Base-by-base conservation (phyloP, 345 rosid genomes). In the Zanthoxylum bungeanum region DNA sequence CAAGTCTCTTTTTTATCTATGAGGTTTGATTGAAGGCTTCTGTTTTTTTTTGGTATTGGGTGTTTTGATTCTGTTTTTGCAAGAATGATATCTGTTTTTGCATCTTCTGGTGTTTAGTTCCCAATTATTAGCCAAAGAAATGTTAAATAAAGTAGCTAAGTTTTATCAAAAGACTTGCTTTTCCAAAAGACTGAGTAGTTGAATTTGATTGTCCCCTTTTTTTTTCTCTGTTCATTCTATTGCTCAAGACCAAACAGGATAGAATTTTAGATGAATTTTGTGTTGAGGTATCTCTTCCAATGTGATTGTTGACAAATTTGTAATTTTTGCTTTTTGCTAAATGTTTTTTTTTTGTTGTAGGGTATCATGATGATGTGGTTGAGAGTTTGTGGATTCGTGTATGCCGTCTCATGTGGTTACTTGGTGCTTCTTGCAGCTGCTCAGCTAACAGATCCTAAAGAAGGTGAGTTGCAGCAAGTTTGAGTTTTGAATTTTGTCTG, bases 391-490 rank as follows among this genome's bases (percentile, higher is more conserved):
- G 62, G 64, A 50, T 81, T 39, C 73, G 47, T 67, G 49, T 78
- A 88, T 47, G 71, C 76, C 51, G 57, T 64, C 55, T 69, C 75
- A 2, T 85, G 12, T 64, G 75, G 68, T 65, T 83, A 57, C 73
- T 60, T 78, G 56, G 51, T 57, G 55, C 80, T 79, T 8, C 83
- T 75, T 14, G 58, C 82, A 19, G 75, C 68, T 67, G 86, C 89
- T 11, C 79, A 69, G 71, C 59, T 64, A 27, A 87, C 89, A 19
- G 60, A 81, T 77, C 96, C 91, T 52, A 76, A 84, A 7, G 89
- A 92, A 86, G 96, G 97, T 92, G 52, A 40, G 34, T 64, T 40
- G 7, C 60, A 40, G 31, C 68, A 51, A 53, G 22, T 25, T 22
- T 21, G 25, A 40, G 47, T 61, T 33, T 40, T 40, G 6, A 39